Conservation (phyloP, 164 flowering plant species). For the Amborella trichopoda region DNA sequence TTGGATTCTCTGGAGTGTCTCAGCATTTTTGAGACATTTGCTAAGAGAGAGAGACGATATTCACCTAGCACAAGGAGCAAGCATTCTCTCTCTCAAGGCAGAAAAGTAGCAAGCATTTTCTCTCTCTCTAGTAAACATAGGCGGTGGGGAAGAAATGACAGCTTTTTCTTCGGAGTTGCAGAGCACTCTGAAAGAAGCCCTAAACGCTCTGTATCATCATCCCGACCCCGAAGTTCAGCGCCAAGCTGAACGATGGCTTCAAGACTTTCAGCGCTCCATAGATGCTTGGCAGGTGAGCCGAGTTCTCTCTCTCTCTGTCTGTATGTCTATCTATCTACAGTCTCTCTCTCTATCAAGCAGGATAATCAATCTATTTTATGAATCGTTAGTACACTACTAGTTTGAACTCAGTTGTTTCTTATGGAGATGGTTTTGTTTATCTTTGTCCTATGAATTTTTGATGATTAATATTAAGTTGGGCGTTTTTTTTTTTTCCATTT, state of each 20-base stretch:
- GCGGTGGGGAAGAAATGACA: too few relatives aligned
- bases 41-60: too few relatives aligned
- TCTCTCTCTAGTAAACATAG: too few relatives aligned
- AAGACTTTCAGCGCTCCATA: slow-evolving; percentile 82
- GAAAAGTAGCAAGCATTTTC: too few relatives aligned
- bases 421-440: too few relatives aligned
- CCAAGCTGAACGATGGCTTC: slow-evolving; percentile 98
- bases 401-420: not conserved
- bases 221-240: slow-evolving; percentile 76
- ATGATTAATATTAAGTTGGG: too few relatives aligned
- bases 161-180: slow-evolving; percentile 62
- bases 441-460: too few relatives aligned
- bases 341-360: not conserved
- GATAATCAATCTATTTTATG: not conserved
- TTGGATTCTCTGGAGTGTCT: too few relatives aligned
- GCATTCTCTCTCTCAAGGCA: too few relatives aligned
- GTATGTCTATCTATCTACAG: not conserved
- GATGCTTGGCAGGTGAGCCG: slow-evolving; percentile 94
- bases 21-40: too few relatives aligned
- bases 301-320: not conserved
- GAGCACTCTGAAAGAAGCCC: slow-evolving; percentile 94
- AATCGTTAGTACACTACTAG: not conserved
- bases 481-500: too few relatives aligned
- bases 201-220: slow-evolving; percentile 86
- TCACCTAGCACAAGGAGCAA: too few relatives aligned